Percentiles rank a stretch among this genome's conserved stretches.
Conservation (phyloP, 352 stramenopile species). For the Phytophthora cactorum region DNA sequence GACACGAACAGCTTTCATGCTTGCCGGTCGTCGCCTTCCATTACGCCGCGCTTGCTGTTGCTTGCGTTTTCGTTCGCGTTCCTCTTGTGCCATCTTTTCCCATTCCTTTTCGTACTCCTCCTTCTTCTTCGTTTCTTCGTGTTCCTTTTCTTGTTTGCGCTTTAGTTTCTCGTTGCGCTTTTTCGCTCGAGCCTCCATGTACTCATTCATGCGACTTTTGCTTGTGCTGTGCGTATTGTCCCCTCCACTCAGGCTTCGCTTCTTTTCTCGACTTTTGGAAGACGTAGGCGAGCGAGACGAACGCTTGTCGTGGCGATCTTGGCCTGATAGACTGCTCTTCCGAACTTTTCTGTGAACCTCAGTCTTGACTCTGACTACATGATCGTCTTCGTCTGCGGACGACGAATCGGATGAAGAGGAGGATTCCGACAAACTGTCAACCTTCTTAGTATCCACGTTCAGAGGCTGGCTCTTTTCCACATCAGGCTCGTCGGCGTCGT, state of each 20-base stretch:
- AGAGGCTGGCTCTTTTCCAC: conserved; percentile 22
- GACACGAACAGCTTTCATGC: conserved; percentile 84
- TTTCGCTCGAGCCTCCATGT: conserved; percentile 84
- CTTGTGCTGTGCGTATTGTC: conserved; percentile 44
- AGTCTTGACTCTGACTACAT: conserved; percentile 24
- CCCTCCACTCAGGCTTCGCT: conserved; percentile 40
- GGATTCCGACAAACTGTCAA: conserved; percentile 29
- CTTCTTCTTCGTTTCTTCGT: conserved; percentile 78
- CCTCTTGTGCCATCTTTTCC: conserved; percentile 89
- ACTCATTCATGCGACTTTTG: conserved; percentile 89
- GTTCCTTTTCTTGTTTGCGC: conserved; percentile 73
- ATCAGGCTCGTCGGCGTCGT: conserved; percentile 35
- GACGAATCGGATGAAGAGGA: conserved; percentile 38
- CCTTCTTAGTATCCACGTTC: conserved; percentile 22
- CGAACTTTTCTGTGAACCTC: conserved; percentile 32
- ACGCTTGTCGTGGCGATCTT: conserved; percentile 25
- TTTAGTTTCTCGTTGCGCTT: conserved; percentile 84
- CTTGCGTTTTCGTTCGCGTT: conserved; percentile 81
- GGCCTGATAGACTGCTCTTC: conserved; percentile 30
- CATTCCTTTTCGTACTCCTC: conserved; percentile 90
- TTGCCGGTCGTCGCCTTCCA: conserved; percentile 70
- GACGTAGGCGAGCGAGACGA: conserved; percentile 44
- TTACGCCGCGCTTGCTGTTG: conserved; percentile 77
- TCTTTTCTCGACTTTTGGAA: conserved; percentile 51
- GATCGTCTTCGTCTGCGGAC: conserved; percentile 31